Evolutionary conservation across 1,284 basidiomycete species (phyloP), one percentile per base, ranked within the genome.

Genomic region (Malassezia slooffiae): DNA sequence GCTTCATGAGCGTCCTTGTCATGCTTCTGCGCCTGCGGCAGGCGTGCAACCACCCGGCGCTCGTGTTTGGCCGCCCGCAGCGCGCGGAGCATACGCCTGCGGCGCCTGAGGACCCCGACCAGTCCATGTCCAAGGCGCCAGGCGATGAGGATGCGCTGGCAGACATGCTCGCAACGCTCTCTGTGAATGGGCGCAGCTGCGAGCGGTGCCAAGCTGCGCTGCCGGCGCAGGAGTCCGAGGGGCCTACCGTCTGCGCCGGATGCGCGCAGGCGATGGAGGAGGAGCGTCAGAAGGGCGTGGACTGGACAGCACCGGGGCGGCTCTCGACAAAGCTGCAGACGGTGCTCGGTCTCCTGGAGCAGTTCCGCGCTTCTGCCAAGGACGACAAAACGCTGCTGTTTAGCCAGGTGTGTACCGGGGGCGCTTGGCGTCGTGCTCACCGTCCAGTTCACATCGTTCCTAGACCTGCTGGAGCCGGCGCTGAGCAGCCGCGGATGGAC

Each of bases 401-500:
- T 47, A 74, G 72, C 1, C 74, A 75, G 53, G 65, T 58, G 24
- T 21, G 60, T 33, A 6, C 12, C 23, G 19, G 8, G 10, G 6
- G 22, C 5, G 33, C 22, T n/a, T n/a, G n/a, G n/a, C n/a, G n/a
- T n/a, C n/a, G n/a, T n/a, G 27, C 40, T 24, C 10, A 28, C 15
- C n/a, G 19, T 79, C 1, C 82, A 90, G 62, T 96, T 95, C 67
- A 93, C 90, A 0, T 78, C 77, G 10, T 90, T 95, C 80, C 73
- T 96, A 43, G 80, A 90, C 69, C 66, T 95, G 42, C 75, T 95
- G 35, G 80, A 89, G 70, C 82, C 81, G 0, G 90, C 90, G 72
- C 73, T 96, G 60, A 72, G 73, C 17, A 74, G 76, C 3, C 73
- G 77, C 5, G 77, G 77, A 0, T 75, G 87, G 56, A 75, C 75